These are phyloP conservation scores for Pythium diclinum DNA, from an alignment of 352 stramenopile genomes.

Conservation along the genomic window DNA sequence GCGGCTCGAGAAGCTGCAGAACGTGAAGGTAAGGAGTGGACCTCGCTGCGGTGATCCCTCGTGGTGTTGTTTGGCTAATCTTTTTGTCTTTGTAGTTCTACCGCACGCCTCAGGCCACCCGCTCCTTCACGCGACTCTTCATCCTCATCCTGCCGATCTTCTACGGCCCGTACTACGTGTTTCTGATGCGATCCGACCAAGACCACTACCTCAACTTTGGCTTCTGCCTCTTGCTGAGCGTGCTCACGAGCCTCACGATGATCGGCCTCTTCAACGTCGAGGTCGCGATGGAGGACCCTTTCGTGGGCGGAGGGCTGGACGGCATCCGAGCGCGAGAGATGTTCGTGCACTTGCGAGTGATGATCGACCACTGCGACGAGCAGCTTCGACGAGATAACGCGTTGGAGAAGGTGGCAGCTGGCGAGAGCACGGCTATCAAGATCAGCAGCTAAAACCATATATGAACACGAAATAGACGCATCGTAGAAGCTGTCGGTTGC, in stretches of 20 bases:
- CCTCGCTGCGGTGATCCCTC: too few relatives aligned
- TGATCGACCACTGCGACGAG: constrained; percentile 48
- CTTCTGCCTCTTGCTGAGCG: constrained; percentile 71
- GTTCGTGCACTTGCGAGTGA: constrained; percentile 46
- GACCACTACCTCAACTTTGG: constrained; percentile 63
- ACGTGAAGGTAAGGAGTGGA: constrained; percentile 55
- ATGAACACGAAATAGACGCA: neutral
- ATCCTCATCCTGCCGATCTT: constrained; percentile 84
- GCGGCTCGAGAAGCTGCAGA: constrained; percentile 78
- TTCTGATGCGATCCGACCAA: constrained; percentile 54
- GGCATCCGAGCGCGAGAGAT: constrained; percentile 59
- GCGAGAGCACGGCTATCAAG: neutral
- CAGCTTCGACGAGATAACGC: constrained; percentile 23
- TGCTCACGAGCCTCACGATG: constrained; percentile 80
- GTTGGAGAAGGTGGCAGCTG: neutral
- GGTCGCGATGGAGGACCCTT: constrained; percentile 80
- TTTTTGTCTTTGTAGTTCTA: constrained; percentile 49
- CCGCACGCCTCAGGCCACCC: constrained; percentile 80
- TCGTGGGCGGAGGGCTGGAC: constrained; percentile 62
- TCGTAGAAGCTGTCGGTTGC: neutral
- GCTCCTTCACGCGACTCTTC: constrained; percentile 81
- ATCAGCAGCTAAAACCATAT: neutral
- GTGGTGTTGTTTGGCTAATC: too few relatives aligned
- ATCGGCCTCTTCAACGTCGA: constrained; percentile 89
- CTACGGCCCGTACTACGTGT: constrained; percentile 87